Evolutionary conservation across 1,284 basidiomycete genomes (phyloP), one percentile per base, ranked within the genome.

Genomic region (Cystobasidium pallidum): DNA sequence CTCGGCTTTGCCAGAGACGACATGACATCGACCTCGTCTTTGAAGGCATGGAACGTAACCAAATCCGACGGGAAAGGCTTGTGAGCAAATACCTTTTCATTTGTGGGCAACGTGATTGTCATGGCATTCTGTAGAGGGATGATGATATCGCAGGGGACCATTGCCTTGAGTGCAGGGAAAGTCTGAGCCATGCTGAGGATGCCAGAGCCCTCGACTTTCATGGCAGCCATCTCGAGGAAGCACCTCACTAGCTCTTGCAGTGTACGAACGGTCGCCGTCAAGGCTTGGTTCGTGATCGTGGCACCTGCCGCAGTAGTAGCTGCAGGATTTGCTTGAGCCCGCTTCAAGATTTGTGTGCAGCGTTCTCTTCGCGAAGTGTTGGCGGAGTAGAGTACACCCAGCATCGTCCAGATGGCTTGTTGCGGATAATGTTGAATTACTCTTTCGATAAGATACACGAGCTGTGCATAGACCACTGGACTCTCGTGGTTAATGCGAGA

Each of bases 61-160:
- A 88, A 84, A 70, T 88, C 83, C 0, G 82, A 76, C 0, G 92
- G 91, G 82, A 98, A 99, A 0, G 95, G 92, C 66, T 89, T 86
- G 79, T 97, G 89, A 0, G 83, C 78, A n/a, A 82, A 36, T 1
- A 71, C 85, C 45, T 88, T 86, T 13, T 85, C 82, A 0, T 86
- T 84, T 0, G 90, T 86, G 1, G 94, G 96, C 17, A 99, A 84
- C 63, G 85, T 89, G n/a, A 90, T 92, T 0, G 89, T 96, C 74
- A 99, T 85, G 0, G 92, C 94, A 78, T 92, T 91, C 83, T 98
- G 96, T 24, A 98, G 83, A 0, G 96, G 96, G 54, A 99, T 88
- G 67, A 96, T 89, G 76, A 96, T 83, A 2, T 84, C 83, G 11
- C 88, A 90, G 15, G 85, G 86, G 17, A 87, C 86, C 15, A 90